These are phyloP conservation scores for Fusarium circinatum DNA, from an alignment of 2,329 filamentous ascomycete genomes.

Conservation along the genomic window DNA sequence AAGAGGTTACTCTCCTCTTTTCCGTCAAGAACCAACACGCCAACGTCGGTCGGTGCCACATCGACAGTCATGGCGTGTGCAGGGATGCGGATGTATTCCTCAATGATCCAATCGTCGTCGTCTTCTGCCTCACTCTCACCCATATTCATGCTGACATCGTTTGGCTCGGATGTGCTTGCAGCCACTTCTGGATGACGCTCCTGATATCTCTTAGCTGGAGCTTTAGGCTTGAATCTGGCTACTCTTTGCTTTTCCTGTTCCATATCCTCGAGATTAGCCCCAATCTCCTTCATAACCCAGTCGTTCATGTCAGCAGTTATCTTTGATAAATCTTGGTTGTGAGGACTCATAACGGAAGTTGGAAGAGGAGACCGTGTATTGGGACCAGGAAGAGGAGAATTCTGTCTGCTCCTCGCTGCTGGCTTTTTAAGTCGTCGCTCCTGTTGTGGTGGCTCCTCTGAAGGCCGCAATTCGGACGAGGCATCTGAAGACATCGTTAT, in stretches of 20 bases:
- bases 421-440: conserved; percentile 50
- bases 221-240: conserved; percentile 65
- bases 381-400: conserved; percentile 35
- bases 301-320: conserved; percentile 66
- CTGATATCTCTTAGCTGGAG: conserved; percentile 63
- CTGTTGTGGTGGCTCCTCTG: conserved; percentile 18
- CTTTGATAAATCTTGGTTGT: conserved; percentile 58
- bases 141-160: conserved; percentile 49
- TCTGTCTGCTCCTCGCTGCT: conserved; percentile 43
- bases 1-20: conserved; percentile 70
- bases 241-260: conserved; percentile 54
- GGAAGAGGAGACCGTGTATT: conserved; percentile 46
- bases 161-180: conserved; percentile 13
- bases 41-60: conserved; percentile 62
- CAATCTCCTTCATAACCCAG: conserved; percentile 69
- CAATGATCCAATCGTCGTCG: conserved; percentile 69
- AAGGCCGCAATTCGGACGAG: neutral
- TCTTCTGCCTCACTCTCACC: conserved; percentile 57
- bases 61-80: conserved; percentile 59
- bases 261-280: conserved; percentile 60
- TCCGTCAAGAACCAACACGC: conserved; percentile 65
- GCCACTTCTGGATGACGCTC: conserved; percentile 63
- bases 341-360: conserved; percentile 47
- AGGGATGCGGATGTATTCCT: conserved; percentile 72
- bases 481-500: conserved; percentile 9